These are phyloP conservation scores for Colletotrichum coccodes DNA, from an alignment of 2,329 filamentous ascomycete genomes.

Conservation along the genomic window DNA sequence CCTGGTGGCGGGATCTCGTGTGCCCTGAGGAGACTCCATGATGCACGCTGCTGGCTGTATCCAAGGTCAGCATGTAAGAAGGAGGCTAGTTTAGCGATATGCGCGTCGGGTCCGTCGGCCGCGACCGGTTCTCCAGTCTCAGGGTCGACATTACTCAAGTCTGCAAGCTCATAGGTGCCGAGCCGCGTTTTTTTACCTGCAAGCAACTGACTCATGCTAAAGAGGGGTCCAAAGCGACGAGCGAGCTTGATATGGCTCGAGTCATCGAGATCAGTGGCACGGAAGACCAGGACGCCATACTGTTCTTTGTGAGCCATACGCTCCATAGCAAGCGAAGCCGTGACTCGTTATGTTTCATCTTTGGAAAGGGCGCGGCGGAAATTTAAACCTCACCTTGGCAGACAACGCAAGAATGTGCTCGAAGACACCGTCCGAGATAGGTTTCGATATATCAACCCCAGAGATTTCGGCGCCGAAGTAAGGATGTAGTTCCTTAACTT, in stretches of 20 bases:
- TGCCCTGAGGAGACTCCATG: constrained; percentile 61
- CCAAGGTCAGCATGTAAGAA: constrained; percentile 66
- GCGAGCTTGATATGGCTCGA: constrained; percentile 59
- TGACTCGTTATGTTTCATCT: not conserved
- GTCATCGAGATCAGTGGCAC: constrained; percentile 60
- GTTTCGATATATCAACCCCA: not conserved
- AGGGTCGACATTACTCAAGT: constrained; percentile 61
- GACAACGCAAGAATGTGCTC: not conserved
- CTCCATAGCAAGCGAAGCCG: not conserved
- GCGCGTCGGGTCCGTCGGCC: constrained; percentile 42
- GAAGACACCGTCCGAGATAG: not conserved
- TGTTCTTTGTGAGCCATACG: constrained; percentile 34
- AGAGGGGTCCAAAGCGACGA: constrained; percentile 6
- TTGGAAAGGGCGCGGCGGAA: no score
- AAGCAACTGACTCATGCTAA: not conserved
- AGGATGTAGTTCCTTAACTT: not conserved
- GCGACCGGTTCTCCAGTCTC: constrained; percentile 36
- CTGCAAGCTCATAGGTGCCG: constrained; percentile 56
- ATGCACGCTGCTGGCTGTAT: constrained; percentile 64
- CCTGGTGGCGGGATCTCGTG: constrained; percentile 57
- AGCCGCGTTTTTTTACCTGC: not conserved
- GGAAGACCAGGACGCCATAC: constrained; percentile 65
- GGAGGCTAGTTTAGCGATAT: constrained; percentile 55
- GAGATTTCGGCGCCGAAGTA: constrained; percentile 13
- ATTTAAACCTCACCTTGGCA: not conserved